A percentile compares a stretch with the other conserved stretches of the same genome.
Evolutionary conservation across 345 rosid species (phyloP).

Genomic region (Schrenkiella parvula): DNA sequence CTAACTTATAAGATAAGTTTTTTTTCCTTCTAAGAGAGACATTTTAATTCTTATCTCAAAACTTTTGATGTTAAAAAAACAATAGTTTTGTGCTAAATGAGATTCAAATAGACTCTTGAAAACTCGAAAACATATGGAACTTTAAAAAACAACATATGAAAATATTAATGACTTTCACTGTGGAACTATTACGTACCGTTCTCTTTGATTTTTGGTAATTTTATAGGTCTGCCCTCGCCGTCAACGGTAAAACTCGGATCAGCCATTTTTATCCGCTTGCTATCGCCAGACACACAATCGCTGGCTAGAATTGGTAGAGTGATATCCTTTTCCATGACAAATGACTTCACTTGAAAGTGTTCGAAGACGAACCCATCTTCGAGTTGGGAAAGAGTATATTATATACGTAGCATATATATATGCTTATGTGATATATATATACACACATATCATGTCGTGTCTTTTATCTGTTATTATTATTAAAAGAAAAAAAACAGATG

Average conservation of each 20-base stretch:
- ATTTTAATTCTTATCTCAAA: not conserved
- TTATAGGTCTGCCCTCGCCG: not conserved
- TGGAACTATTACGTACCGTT: conserved; percentile 16
- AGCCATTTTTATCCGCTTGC: conserved; percentile 9
- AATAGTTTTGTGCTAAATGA: not conserved
- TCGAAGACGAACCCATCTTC: not conserved
- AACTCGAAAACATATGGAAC: not conserved
- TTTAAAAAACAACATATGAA: not conserved
- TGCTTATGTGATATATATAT: not conserved
- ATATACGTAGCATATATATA: conserved; percentile 1
- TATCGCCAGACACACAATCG: conserved; percentile 9
- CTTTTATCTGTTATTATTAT: conserved; percentile 4
- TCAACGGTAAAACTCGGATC: not conserved
- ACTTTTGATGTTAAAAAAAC: not conserved
- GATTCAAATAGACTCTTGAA: not conserved
- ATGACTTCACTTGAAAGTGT: not conserved
- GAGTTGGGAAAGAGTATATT: not conserved
- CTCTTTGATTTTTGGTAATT: conserved; percentile 7
- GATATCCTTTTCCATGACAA: not conserved
- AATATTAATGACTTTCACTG: not conserved
- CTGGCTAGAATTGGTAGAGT: not conserved
- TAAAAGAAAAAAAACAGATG: not conserved
- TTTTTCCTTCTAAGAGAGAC: not conserved
- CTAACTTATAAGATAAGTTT: not conserved
- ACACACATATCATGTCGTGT: not conserved